These are phyloP conservation scores for Sphaerulina vaccinii DNA, from an alignment of 2,329 filamentous ascomycete genomes.

Conservation along the genomic window DNA sequence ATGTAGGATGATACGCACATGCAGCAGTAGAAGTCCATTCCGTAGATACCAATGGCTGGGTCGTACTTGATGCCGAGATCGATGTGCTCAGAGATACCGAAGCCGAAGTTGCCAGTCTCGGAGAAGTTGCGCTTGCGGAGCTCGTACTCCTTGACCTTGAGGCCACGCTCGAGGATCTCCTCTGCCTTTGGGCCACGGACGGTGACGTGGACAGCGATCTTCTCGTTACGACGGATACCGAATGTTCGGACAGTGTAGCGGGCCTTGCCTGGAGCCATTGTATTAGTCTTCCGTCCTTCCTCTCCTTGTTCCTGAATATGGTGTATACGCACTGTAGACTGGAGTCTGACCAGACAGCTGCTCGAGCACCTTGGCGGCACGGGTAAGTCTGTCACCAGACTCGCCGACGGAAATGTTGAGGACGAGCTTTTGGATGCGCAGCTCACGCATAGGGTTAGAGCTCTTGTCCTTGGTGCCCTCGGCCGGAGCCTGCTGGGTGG, in stretches of 20 bases:
- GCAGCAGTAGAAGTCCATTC: slow-evolving; percentile 99
- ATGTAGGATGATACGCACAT: slow-evolving; percentile 64
- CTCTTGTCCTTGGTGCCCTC: slow-evolving; percentile 62
- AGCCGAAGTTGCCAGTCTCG: slow-evolving; percentile 99
- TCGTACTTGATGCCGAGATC: slow-evolving; percentile 99
- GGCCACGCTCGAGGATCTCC: slow-evolving; percentile 99
- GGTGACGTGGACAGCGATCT: slow-evolving; percentile 99
- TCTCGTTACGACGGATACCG: slow-evolving; percentile 99
- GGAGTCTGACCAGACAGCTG: slow-evolving; percentile 99
- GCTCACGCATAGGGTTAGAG: slow-evolving; percentile 99
- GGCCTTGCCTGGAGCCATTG: slow-evolving; percentile 74
- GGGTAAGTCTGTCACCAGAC: slow-evolving; percentile 99
- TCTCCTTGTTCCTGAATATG: not conserved
- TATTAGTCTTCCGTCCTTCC: slow-evolving; percentile 10
- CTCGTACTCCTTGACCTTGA: slow-evolving; percentile 99
- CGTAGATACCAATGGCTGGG: slow-evolving; percentile 96
- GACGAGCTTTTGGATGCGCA: slow-evolving; percentile 98
- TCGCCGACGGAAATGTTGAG: slow-evolving; percentile 99
- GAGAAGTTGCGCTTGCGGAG: slow-evolving; percentile 99
- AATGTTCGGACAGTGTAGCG: slow-evolving; percentile 99
- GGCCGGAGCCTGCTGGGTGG: slow-evolving; percentile 32
- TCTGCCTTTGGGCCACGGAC: slow-evolving; percentile 99
- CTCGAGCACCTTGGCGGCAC: slow-evolving; percentile 99
- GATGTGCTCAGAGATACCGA: slow-evolving; percentile 99
- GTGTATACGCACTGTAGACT: slow-evolving; percentile 82